Base-by-base conservation (phyloP, 2,329 filamentous ascomycete genomes). In the Trichoderma koningiopsis region DNA sequence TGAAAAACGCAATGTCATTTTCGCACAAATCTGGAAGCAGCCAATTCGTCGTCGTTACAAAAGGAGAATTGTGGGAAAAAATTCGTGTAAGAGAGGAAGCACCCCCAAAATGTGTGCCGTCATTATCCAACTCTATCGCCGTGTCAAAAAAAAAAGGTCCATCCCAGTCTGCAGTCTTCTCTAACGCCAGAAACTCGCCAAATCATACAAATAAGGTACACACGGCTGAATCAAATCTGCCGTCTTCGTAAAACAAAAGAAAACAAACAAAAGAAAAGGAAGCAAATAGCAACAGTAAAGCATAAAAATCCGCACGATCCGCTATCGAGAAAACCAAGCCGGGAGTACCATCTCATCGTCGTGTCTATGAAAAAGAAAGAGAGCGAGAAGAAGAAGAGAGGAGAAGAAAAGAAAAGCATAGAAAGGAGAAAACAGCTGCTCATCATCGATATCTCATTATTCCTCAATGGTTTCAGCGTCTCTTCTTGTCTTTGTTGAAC, bases 401-500 rank as follows among this genome's bases (percentile, higher is more conserved):
- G 33, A 10, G 33, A n/a, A 33, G 37, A 29, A 1, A n/a, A 33
- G 37, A 29, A 1, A 37, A 22, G 1, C 8, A 16, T 5, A 5
- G 14, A 31, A 52, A 13, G 33, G 22, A 27, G 13, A 27, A 7
- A 19, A 35, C 8, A 6, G 8, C 8, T n/a, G 16, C 5, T 13
- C 6, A 33, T 40, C 14, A 10, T 53, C 64, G 75, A 72, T 31
- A 71, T 58, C 10, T n/a, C 47, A 24, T 49, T 8, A 24, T 2
- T 49, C 11, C n/a, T 5, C 11, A 19, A 75, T 74, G 6, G 7
- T 1, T n/a, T 43, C 31, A 72, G 63, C 2, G 76, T 74, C 14
- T 79, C 74, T 72, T 79, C 80, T 31, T 64, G 49, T 55, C 24
- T 66, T 77, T 73, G 58, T 83, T 79, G 37, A 85, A 81, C 0